Evolutionary conservation across 306 rosid species (phyloP).

Genomic region (Crotalaria pallida): DNA sequence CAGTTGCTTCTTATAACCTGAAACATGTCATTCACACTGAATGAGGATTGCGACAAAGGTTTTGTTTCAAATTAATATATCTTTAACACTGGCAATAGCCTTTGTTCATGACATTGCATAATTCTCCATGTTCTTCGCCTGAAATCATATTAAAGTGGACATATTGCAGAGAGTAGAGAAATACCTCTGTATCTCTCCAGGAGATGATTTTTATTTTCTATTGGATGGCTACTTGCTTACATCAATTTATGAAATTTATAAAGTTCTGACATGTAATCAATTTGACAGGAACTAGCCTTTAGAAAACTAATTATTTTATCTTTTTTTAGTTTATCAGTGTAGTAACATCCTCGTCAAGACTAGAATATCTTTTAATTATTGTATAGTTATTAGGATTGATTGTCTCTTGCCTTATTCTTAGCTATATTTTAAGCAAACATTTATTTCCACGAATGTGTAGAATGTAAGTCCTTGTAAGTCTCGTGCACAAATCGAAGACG

Average conservation of each 20-base stretch:
- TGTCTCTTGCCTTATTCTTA: too few relatives aligned
- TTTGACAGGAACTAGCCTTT: not conserved
- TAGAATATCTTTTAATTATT: too few relatives aligned
- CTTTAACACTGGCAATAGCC: not conserved
- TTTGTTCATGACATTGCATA: not conserved
- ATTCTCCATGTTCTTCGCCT: too few relatives aligned
- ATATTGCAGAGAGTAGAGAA: not conserved
- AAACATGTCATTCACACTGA: not conserved
- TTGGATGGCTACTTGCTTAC: not conserved
- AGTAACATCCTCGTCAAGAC: too few relatives aligned
- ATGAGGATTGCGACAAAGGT: not conserved
- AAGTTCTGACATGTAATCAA: not conserved
- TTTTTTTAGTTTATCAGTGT: too few relatives aligned
- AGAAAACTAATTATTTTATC: not conserved
- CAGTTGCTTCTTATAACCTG: not conserved
- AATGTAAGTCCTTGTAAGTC: too few relatives aligned
- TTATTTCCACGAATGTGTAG: too few relatives aligned
- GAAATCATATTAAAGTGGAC: not conserved
- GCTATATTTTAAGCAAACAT: too few relatives aligned
- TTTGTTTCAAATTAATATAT: not conserved
- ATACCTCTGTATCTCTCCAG: not conserved
- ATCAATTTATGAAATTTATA: not conserved
- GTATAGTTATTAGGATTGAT: too few relatives aligned
- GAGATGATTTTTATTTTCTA: not conserved
- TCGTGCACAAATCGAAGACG: too few relatives aligned